Evolutionary conservation across 495 filamentous ascomycete species (phyloP), one percentile per base, ranked within the genome.

Genomic region (Tuber aestivum): DNA sequence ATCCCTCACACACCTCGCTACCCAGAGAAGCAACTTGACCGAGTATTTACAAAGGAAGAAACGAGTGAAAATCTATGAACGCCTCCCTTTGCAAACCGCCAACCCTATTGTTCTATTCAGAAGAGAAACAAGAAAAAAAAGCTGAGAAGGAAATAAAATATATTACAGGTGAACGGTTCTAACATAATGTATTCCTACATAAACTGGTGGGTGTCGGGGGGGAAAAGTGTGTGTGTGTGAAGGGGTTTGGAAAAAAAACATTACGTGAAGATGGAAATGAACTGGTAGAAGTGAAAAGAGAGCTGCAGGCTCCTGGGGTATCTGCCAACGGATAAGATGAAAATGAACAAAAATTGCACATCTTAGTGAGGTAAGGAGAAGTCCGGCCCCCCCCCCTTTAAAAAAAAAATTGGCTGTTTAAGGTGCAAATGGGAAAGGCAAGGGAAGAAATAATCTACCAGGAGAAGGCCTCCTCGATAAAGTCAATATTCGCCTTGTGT

Each of bases 381-480:
- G 16, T 18, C 20, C n/a, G n/a, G n/a, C n/a, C n/a, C n/a, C n/a
- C n/a, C n/a, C 38, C 7, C 7, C 7, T 40, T 40, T 40, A 3
- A 73, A 65, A 42, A 40, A 38, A 27, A 50, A 44, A 35, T 81
- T 81, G 20, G 78, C 82, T 1, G 42, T 80, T 18, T 75, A 77
- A 12, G 76, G 78, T 72, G 80, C 76, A 14, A 73, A 72, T 27
- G 14, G 16, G 35, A 12, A 5, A 73, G 20, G 21, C 3, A 78
- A 14, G 48, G 48, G 50, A 56, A 48, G 50, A 71, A 72, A 27
- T 38, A 27, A 41, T 72, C 41, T 87, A 93, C 92, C 92, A 95
- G 21, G 92, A 95, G 85, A 99, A 99, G 69, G 93, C 92, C 86
- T 99, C 95, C 83, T 99, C 95, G 37, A 94, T 87, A 84, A 98